Evolutionary conservation across 768 basidiomycete genomes (phyloP), one percentile per base, ranked within the genome.

Genomic region (Kwoniella europaea): DNA sequence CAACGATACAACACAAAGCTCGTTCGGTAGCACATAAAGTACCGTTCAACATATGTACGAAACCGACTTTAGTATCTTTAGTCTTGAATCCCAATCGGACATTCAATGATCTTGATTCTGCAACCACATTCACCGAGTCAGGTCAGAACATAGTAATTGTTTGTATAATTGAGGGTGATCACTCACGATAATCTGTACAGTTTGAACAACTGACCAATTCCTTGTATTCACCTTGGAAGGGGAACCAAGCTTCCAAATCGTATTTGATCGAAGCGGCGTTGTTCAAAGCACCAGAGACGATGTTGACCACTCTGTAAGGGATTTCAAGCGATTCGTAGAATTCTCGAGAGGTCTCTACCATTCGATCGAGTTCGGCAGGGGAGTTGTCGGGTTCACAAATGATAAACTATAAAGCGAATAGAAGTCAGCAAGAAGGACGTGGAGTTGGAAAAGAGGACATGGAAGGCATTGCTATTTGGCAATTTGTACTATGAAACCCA

Each of bases 171-270:
- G n/a, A 27, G 15, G 69, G 13, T 59, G n/a, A 52, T 7, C 7
- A 88, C 93, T 85, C 82, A 98, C 96, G 97, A 84, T 99, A 98
- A 83, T 98, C 97, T 22, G 96, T 98, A 86, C 97, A 99, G 83
- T 99, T 99, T 82, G 93, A 94, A 83, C 94, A 95, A 75, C 92
- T 94, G 46, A 98, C 97, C 53, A 99, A 86, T 86, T 99, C 97
- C 87, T 98, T 99, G 87, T 95, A 94, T 63, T 87, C 90, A 61
- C 90, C 90, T 85, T 98, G 97, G 88, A 93, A 98, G 2, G 97
- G 97, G 88, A 99, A 99, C 93, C 94, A 99, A 68, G 97, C 97
- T 85, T 99, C 97, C 70, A 99, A 84, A 84, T 99, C 97, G 82
- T 91, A 93, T 86, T 99, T 99, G 86, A 97, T 94, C 62, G 95